These are phyloP conservation scores for Suillus tomentosus DNA, from an alignment of 768 basidiomycete species.

Conservation along the genomic window DNA sequence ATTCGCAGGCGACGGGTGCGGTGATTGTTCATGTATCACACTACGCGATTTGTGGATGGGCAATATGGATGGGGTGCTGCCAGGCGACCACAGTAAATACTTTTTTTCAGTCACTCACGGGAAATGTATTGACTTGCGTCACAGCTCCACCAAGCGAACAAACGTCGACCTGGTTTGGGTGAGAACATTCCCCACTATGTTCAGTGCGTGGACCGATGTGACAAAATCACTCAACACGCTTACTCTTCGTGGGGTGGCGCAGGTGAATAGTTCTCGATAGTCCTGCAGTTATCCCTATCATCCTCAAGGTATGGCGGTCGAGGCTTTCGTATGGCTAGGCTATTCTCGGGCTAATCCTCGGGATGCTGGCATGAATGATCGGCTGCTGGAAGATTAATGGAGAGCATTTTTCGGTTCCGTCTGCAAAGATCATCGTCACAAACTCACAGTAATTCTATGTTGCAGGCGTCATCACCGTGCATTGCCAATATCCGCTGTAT, in stretches of 20 bases:
- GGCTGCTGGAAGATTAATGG: constrained; percentile 40
- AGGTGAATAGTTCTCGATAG: constrained; percentile 37
- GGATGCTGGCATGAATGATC: constrained; percentile 41
- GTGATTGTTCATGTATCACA: constrained; percentile 38
- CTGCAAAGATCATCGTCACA: background rate
- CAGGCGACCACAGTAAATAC: constrained; percentile 35
- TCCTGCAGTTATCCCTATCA: constrained; percentile 40
- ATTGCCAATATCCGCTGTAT: constrained; percentile 36
- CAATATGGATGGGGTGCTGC: constrained; percentile 41
- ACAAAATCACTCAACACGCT: background rate
- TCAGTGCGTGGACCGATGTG: constrained; percentile 23
- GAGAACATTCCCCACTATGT: constrained; percentile 30
- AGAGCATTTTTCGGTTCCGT: constrained; percentile 9
- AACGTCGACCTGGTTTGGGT: constrained; percentile 37
- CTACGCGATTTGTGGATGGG: constrained; percentile 36
- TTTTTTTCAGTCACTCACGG: background rate
- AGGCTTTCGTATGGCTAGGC: constrained; percentile 33
- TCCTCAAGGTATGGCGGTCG: constrained; percentile 39
- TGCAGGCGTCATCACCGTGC: constrained; percentile 36
- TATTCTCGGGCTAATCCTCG: constrained; percentile 35
- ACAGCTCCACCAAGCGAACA: constrained; percentile 34
- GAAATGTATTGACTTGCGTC: background rate
- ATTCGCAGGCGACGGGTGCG: constrained; percentile 31
- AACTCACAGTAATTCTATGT: background rate
- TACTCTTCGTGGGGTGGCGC: background rate